phyloP scores from a whole-genome alignment of 805 yeast species.

The Scheffersomyces ergatensis region DNA sequence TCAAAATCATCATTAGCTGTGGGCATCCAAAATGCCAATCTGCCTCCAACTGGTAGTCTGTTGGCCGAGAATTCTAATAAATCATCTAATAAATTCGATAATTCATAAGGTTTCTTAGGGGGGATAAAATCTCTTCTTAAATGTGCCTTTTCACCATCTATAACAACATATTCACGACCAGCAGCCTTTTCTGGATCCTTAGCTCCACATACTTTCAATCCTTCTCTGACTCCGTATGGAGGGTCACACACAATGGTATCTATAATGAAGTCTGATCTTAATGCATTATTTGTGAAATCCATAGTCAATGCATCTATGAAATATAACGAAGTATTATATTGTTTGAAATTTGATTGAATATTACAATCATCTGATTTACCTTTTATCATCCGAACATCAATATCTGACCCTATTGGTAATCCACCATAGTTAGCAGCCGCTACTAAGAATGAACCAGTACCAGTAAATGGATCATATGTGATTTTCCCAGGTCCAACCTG shows the following conservation, averaged over 20 bases:
- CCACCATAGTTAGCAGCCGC: constrained; percentile 89
- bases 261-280: constrained; percentile 58
- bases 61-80: constrained; percentile 68
- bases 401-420: constrained; percentile 80
- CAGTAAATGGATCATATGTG: constrained; percentile 92
- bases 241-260: constrained; percentile 94
- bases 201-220: constrained; percentile 89
- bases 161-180: constrained; percentile 72
- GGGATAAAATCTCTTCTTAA: constrained; percentile 81
- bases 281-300: constrained; percentile 92
- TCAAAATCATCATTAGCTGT: constrained; percentile 84
- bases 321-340: constrained; percentile 57
- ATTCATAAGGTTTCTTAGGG: constrained; percentile 86
- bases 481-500: constrained; percentile 64
- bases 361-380: constrained; percentile 60
- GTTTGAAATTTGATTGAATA: constrained; percentile 66
- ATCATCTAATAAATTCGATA: constrained; percentile 76
- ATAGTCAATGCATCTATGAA: constrained; percentile 79
- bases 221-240: constrained; percentile 96
- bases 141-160: constrained; percentile 77
- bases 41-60: constrained; percentile 69
- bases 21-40: constrained; percentile 97
- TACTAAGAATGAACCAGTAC: constrained; percentile 91
- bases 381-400: constrained; percentile 74
- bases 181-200: constrained; percentile 60